These are phyloP conservation scores for Tylopilus sp. DNA, from an alignment of 768 basidiomycete genomes.

Conservation along the genomic window DNA sequence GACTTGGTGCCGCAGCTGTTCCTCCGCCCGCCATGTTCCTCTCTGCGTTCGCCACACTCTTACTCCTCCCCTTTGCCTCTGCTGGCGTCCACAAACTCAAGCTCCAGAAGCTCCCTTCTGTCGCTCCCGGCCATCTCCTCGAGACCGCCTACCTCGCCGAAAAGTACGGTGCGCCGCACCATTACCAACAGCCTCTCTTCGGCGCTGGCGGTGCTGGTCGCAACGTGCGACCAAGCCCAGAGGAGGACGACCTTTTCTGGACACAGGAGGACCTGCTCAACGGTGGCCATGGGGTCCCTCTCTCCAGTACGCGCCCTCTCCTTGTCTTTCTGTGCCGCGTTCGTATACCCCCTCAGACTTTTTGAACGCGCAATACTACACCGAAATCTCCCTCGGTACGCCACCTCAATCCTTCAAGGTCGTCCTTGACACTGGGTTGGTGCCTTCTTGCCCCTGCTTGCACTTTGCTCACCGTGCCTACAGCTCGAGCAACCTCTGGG, in stretches of 20 bases:
- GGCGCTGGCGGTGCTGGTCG: constrained; percentile 76
- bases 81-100: constrained; percentile 79
- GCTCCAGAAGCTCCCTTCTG: constrained; percentile 76
- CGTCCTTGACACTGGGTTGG: constrained; percentile 86
- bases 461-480: not conserved
- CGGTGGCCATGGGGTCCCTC: constrained; percentile 83
- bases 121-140: constrained; percentile 57
- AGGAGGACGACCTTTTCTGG: constrained; percentile 70
- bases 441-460: constrained; percentile 17
- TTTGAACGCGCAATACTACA: constrained; percentile 97
- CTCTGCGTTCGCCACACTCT: constrained; percentile 36
- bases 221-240: constrained; percentile 44
- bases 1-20: constrained; percentile 4
- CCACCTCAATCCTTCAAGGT: constrained; percentile 93
- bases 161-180: constrained; percentile 71
- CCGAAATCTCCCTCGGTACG: constrained; percentile 78
- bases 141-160: constrained; percentile 86
- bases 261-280: constrained; percentile 67
- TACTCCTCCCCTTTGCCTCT: constrained; percentile 46
- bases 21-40: constrained; percentile 40
- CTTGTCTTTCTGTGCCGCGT: not conserved
- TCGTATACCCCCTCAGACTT: constrained; percentile 58
- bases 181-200: constrained; percentile 54
- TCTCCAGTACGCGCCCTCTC: constrained; percentile 52
- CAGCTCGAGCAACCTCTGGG: constrained; percentile 92